Evolutionary conservation across 176 grass and related monocot species (phyloP).

Genomic region (Urochloa ruziziensis): DNA sequence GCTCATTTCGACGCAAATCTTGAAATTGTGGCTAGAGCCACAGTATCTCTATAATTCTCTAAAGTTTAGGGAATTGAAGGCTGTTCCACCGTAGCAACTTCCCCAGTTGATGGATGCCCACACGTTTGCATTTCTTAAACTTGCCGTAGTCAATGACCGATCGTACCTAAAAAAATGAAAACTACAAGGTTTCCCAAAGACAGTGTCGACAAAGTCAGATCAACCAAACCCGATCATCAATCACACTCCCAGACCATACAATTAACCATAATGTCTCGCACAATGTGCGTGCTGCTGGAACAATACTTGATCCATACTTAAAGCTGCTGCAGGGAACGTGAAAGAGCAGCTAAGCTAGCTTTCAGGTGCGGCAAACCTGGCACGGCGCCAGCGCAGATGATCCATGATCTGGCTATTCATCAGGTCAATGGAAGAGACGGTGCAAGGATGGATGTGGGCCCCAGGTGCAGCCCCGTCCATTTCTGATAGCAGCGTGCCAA

Average conservation of each 20-base stretch:
- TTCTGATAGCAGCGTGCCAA: conserved; percentile 24
- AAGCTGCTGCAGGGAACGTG: not conserved
- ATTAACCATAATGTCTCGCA: not conserved
- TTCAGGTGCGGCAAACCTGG: not conserved
- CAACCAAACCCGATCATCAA: not conserved
- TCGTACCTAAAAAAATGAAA: not conserved
- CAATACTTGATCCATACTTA: not conserved
- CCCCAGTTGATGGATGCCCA: not conserved
- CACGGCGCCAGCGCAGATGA: not conserved
- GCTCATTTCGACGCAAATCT: too few relatives aligned
- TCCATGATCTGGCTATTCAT: not conserved
- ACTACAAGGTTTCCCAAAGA: not conserved
- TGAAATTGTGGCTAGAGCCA: too few relatives aligned
- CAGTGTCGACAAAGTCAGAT: not conserved
- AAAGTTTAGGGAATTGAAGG: too few relatives aligned
- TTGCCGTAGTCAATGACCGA: not conserved
- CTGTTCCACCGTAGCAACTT: not conserved
- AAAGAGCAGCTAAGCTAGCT: not conserved
- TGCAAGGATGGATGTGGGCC: not conserved
- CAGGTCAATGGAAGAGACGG: not conserved
- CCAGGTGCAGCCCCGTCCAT: too few relatives aligned
- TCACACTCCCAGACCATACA: not conserved
- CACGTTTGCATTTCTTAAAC: not conserved
- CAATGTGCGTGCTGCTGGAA: not conserved
- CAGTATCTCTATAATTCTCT: too few relatives aligned